Evolutionary conservation across 306 rosid genomes (phyloP).

Genomic region (Delonix regia): DNA sequence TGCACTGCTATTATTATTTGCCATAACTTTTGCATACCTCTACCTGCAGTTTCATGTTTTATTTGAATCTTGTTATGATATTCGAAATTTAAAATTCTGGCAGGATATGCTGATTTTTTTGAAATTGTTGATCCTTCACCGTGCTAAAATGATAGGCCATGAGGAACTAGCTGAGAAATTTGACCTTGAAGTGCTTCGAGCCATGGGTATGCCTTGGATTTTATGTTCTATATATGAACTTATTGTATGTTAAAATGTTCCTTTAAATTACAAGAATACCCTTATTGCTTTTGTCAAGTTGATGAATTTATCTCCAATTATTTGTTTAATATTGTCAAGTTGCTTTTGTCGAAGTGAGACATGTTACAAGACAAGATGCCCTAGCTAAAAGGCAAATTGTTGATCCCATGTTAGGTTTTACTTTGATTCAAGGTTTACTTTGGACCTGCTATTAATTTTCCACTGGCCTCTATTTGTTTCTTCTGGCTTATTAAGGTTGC

Average conservation of each 20-base stretch:
- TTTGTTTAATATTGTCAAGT: not conserved
- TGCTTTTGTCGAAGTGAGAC: not conserved
- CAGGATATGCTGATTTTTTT: conserved; percentile 77
- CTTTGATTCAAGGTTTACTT: not conserved
- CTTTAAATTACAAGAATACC: not conserved
- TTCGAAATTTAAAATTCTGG: conserved; percentile 22
- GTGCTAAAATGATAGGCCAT: conserved; percentile 59
- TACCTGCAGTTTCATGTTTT: not conserved
- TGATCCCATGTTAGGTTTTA: not conserved
- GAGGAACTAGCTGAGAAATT: conserved; percentile 57
- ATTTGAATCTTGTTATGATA: conserved; percentile 7
- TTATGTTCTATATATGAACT: not conserved
- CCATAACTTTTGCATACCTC: not conserved
- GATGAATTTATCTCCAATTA: not conserved
- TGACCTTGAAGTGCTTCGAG: conserved; percentile 68
- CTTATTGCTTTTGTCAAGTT: not conserved
- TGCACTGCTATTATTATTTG: not conserved
- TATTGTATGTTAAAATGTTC: not conserved
- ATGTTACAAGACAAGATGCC: not conserved
- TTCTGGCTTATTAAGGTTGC: not conserved
- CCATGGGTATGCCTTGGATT: conserved; percentile 63
- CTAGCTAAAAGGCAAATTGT: not conserved
- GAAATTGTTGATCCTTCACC: conserved; percentile 60
- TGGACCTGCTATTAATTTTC: not conserved
- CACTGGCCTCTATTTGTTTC: not conserved